Evolutionary conservation across 257 asterid species (phyloP), one percentile per base, ranked within the genome.

Genomic region (Vinca minor): DNA sequence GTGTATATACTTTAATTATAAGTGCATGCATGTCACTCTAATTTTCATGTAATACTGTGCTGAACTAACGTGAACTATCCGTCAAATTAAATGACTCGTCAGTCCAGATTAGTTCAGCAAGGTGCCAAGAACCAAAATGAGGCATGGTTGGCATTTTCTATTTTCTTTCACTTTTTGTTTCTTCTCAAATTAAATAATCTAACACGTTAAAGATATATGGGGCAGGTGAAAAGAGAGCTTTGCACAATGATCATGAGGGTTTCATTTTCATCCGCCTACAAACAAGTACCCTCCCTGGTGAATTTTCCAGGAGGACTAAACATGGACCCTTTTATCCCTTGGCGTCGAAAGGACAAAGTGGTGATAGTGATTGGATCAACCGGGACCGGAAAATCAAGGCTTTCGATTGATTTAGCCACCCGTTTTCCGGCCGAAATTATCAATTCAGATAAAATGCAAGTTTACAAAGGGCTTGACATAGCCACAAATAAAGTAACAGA

Each of bases 381-480:
- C 0, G 95, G 96, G 14, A 83, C 95, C 6, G 96, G 96, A 15
- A 91, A 91, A 55, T 85, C 96, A 1, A 85, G 93, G 2, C 86
- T 91, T 25, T 83, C 96, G 0, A 82, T 91, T 1, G 96, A 91
- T 63, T 31, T 91, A 20, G 98, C 98, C 32, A 73, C 73, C 7
- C 81, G 78, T 0, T 84, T 86, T 60, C 78, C 71, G 32, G 98
- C 89, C 0, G 96, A 88, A 61, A 72, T 91, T 3, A 79, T 91
- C 42, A 91, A 88, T 64, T 86, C 87, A 0, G 98, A 91, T 64
- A 86, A 89, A 72, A 91, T 91, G 71, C 96, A 91, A 76, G 88
- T 82, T 1, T 81, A 83, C 76, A 71, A 71, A 13, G 96, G 92
- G 0, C 72, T 88, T 0, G 62, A 91, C 41, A 69, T 82, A 0